Evolutionary conservation across 108 stramenopile genomes (phyloP).

Genomic region (Skeletonema potamos): DNA sequence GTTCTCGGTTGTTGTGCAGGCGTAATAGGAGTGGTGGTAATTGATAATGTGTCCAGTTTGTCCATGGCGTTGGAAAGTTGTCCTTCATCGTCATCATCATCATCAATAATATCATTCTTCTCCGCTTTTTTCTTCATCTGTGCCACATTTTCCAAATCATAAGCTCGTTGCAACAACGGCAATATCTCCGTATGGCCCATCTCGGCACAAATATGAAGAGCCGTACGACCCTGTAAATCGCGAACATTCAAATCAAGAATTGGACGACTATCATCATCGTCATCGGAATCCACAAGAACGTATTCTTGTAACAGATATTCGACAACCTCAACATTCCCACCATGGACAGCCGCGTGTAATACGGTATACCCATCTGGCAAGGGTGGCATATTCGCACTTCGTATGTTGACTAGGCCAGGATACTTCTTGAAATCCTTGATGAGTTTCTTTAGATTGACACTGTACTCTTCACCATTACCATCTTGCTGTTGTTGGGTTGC

Average conservation of each 20-base stretch:
- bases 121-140: not conserved
- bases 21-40: not conserved
- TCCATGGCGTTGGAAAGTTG: not conserved
- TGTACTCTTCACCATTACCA: conserved; percentile 34
- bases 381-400: conserved; percentile 48
- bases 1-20: not conserved
- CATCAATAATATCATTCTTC: too few relatives aligned
- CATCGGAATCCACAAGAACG: not conserved
- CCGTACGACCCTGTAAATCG: conserved; percentile 73
- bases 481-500: too few relatives aligned
- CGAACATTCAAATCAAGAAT: conserved; percentile 34
- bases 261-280: not conserved
- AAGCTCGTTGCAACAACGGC: conserved; percentile 40
- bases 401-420: conserved; percentile 25
- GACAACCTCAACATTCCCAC: conserved; percentile 42
- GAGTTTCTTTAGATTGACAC: conserved; percentile 35
- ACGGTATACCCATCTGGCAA: conserved; percentile 81
- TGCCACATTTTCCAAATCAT: conserved; percentile 10
- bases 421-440: conserved; percentile 38
- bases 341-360: conserved; percentile 62
- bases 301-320: conserved; percentile 21
- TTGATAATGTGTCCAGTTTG: conserved; percentile 2
- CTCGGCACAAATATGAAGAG: conserved; percentile 82
- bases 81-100: conserved; percentile 7
- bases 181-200: conserved; percentile 61